Evolutionary conservation across 2,329 filamentous ascomycete genomes (phyloP).

Genomic region (Akanthomyces dipterigenus): DNA sequence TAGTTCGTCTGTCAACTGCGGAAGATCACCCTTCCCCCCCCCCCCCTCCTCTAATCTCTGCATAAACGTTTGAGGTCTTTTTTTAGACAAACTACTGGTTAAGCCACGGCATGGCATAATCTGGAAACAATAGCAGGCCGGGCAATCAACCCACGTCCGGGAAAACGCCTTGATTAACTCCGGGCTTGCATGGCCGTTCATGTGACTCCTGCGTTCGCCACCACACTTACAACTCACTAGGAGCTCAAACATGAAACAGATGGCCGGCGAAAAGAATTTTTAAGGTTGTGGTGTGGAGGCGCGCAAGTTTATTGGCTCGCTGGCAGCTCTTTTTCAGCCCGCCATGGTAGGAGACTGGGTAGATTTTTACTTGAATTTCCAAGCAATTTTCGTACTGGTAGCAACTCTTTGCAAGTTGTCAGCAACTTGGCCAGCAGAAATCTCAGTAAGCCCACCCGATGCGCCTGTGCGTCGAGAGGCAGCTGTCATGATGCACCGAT

Average conservation of each 20-base stretch:
- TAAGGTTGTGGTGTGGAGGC: background rate
- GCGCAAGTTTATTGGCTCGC: background rate
- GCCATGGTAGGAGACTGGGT: background rate
- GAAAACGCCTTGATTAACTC: background rate
- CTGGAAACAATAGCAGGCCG: background rate
- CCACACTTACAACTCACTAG: background rate
- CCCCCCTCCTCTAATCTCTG: background rate
- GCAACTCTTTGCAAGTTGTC: background rate
- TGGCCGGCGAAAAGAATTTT: background rate
- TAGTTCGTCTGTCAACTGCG: conserved; percentile 6
- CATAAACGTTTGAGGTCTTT: conserved; percentile 1
- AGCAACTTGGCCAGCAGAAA: background rate
- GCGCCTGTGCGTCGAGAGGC: background rate
- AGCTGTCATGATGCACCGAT: too few species aligned
- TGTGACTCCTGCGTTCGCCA: background rate
- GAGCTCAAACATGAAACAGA: background rate
- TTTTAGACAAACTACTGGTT: background rate
- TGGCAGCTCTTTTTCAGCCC: background rate
- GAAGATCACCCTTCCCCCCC: conserved; percentile 1
- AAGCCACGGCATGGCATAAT: background rate
- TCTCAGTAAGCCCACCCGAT: background rate
- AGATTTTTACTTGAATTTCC: background rate
- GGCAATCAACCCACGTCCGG: background rate
- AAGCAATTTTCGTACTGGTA: background rate
- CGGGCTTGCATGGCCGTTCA: background rate